Evolutionary conservation across 1,139 yeast species (phyloP).

Genomic region (Suhomyces taliae): DNA sequence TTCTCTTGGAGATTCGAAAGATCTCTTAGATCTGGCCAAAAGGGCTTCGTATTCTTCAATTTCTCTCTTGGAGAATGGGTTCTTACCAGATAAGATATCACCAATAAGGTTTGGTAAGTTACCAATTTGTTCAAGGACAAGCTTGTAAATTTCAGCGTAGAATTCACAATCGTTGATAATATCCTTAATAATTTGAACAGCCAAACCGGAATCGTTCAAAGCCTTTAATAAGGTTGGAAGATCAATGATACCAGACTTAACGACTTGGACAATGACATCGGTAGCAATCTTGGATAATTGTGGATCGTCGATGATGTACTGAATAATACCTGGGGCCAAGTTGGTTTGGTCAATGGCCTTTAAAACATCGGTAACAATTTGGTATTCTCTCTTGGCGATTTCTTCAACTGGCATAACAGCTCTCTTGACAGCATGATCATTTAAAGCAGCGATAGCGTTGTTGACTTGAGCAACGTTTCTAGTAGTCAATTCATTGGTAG

Average conservation of each 20-base stretch:
- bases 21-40: slow-evolving; percentile 9
- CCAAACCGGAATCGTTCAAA: slow-evolving; percentile 47
- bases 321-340: slow-evolving; percentile 39
- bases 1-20: slow-evolving; percentile 4
- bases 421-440: slow-evolving; percentile 34
- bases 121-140: slow-evolving; percentile 33
- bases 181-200: slow-evolving; percentile 37
- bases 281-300: slow-evolving; percentile 32
- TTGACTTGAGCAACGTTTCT: slow-evolving; percentile 34
- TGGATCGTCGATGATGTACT: slow-evolving; percentile 35
- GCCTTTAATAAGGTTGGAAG: slow-evolving; percentile 42
- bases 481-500: slow-evolving; percentile 23
- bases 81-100: slow-evolving; percentile 21
- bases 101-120: slow-evolving; percentile 33
- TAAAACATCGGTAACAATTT: slow-evolving; percentile 46
- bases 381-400: slow-evolving; percentile 38
- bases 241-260: slow-evolving; percentile 38
- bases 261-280: slow-evolving; percentile 28
- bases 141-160: slow-evolving; percentile 41
- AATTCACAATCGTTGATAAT: slow-evolving; percentile 43
- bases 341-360: slow-evolving; percentile 39
- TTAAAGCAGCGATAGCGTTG: slow-evolving; percentile 30
- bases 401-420: slow-evolving; percentile 22
- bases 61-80: slow-evolving; percentile 23
- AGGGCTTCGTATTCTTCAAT: slow-evolving; percentile 8